A percentile compares a stretch with the other conserved stretches of the same genome.
These are phyloP conservation scores for Acer saccharum DNA, from an alignment of 345 rosid species.

Conservation along the genomic window DNA sequence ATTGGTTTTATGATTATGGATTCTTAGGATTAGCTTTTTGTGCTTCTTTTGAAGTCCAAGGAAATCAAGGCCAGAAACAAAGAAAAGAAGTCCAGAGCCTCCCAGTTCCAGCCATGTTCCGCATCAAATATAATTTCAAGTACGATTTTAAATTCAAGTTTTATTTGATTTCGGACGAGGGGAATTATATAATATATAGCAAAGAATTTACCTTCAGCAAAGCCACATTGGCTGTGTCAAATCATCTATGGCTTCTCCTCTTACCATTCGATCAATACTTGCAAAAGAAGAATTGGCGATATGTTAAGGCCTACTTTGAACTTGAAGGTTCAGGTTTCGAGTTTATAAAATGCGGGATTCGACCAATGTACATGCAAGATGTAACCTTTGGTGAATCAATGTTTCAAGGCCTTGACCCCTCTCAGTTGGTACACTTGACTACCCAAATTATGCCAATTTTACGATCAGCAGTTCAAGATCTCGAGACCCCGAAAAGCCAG, in stretches of 20 bases:
- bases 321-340: slow-evolving; percentile 10
- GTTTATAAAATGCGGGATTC: slow-evolving; percentile 1
- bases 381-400: neutral
- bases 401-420: neutral
- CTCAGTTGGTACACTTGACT: neutral
- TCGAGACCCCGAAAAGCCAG: neutral
- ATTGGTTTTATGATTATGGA: neutral
- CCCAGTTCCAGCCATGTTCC: neutral
- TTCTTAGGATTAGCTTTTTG: slow-evolving; percentile 19
- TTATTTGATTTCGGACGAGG: neutral
- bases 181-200: neutral
- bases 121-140: neutral
- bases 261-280: neutral
- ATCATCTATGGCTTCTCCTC: slow-evolving; percentile 5
- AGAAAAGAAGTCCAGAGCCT: neutral
- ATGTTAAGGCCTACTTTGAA: neutral
- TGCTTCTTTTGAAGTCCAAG: slow-evolving; percentile 7
- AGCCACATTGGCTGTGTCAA: neutral
- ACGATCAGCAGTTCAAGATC: neutral
- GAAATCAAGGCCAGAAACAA: neutral
- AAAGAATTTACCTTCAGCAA: neutral
- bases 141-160: neutral
- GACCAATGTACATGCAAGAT: neutral
- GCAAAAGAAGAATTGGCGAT: neutral
- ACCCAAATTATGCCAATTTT: neutral